phyloP scores from a whole-genome alignment of 2,329 filamentous ascomycete genomes.

The Tolypocladium paradoxum region DNA sequence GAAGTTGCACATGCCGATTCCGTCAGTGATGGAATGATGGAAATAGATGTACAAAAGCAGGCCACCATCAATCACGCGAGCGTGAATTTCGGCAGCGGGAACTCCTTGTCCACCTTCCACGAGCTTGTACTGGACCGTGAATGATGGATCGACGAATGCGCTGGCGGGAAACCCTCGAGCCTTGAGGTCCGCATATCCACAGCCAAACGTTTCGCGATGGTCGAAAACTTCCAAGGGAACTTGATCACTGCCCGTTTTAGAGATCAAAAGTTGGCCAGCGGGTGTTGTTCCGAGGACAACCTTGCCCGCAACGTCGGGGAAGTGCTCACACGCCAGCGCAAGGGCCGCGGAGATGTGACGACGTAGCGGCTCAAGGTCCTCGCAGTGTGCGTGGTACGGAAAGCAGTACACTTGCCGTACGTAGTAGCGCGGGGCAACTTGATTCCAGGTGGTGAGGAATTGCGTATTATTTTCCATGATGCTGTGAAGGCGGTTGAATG shows the following conservation, averaged over 20 bases:
- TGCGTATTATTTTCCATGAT: not conserved
- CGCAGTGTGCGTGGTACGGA: not conserved
- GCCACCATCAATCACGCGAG: constrained; percentile 27
- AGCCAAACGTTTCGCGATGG: constrained; percentile 8
- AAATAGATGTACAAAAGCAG: constrained; percentile 28
- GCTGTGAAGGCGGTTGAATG: not conserved
- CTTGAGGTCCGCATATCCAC: constrained; percentile 15
- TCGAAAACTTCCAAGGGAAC: constrained; percentile 12
- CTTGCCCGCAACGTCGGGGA: constrained; percentile 17
- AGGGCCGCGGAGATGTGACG: constrained; percentile 1
- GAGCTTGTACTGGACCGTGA: constrained; percentile 6
- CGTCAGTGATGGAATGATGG: constrained; percentile 31
- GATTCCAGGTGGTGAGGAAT: constrained; percentile 6
- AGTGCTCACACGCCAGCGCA: constrained; percentile 6
- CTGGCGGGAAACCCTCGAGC: constrained; percentile 16
- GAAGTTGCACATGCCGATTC: constrained; percentile 26
- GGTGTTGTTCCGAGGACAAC: constrained; percentile 9
- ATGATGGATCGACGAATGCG: constrained; percentile 16
- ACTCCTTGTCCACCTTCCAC: constrained; percentile 11
- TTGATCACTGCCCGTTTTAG: constrained; percentile 3
- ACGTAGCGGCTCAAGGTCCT: constrained; percentile 2
- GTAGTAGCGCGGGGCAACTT: constrained; percentile 7
- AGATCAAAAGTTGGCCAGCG: constrained; percentile 10
- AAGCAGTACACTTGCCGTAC: constrained; percentile 10
- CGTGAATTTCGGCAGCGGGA: constrained; percentile 27